Evolutionary conservation across 2,329 filamentous ascomycete species (phyloP), one percentile per base, ranked within the genome.

Genomic region (Dothistroma pini): DNA sequence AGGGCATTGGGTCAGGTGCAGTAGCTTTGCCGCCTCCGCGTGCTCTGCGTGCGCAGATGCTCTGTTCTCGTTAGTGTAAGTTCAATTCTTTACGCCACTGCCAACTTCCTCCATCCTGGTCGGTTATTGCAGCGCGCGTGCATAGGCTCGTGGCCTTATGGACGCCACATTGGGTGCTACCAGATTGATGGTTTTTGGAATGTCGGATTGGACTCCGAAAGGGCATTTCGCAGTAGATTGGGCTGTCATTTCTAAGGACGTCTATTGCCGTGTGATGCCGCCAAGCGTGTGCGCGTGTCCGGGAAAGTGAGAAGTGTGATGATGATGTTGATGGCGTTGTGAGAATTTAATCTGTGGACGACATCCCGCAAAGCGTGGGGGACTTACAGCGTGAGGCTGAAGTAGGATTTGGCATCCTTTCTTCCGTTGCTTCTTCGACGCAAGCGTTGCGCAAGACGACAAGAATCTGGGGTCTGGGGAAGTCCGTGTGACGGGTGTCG

Each of bases 381-480:
- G 9, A 11, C 8, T 4, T 11, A 19, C 34, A 29, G 11, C n/a
- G 2, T 12, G 31, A 12, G 51, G 51, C 29, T 53, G 29, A n/a
- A 44, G 19, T 19, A 44, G 14, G 38, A 44, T 14, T 31, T 11
- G 21, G 29, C 44, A 25, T 49, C 5, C 25, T 4, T 52, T 52
- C 22, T n/a, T 12, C 10, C 16, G 29, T 6, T 53, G 29, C 8
- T 12, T 53, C 51, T 21, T 21, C 8, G 25, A 21, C 12, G 51
- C n/a, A 22, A 53, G 34, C 31, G 21, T 53, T 53, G 31, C 48
- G 48, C 19, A 51, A 29, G 12, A 31, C 10, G 51, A 29, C 12
- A 53, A 53, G 31, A 53, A 35, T 35, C 51, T 53, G 51, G 51
- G 51, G 31, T 35, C 51, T 53, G 51, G 51, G 51, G 51, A 53